Percentiles rank a stretch among this genome's conserved stretches.
These are phyloP conservation scores for Tolypocladium inflatum DNA, from an alignment of 2,329 filamentous ascomycete species.

Conservation along the genomic window DNA sequence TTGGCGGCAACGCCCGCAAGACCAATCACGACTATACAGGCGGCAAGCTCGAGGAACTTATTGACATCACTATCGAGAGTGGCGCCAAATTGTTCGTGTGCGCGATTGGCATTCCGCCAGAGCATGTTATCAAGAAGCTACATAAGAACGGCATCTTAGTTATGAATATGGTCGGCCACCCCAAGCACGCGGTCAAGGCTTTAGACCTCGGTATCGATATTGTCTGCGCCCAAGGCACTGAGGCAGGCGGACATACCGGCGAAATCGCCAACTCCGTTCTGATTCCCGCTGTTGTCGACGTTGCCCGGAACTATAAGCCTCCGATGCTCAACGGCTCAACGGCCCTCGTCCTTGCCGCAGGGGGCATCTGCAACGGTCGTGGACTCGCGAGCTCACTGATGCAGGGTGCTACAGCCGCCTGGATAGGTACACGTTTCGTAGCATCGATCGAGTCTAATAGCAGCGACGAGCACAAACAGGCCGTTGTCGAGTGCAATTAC, in stretches of 20 bases:
- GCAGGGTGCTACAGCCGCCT: conserved; percentile 81
- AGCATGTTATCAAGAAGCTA: conserved; percentile 60
- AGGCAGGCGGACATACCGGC: conserved; percentile 89
- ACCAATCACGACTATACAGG: conserved; percentile 96
- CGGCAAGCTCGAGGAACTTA: conserved; percentile 80
- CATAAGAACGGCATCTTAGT: conserved; percentile 73
- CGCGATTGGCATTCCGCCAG: conserved; percentile 80
- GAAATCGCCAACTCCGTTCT: conserved; percentile 79
- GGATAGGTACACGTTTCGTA: conserved; percentile 92
- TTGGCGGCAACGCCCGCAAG: conserved; percentile 73
- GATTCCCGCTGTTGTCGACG: conserved; percentile 78
- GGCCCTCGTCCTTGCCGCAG: conserved; percentile 79
- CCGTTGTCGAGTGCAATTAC: conserved; percentile 67
- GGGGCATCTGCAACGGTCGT: conserved; percentile 76
- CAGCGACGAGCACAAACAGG: conserved; percentile 72
- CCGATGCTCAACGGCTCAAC: conserved; percentile 57
- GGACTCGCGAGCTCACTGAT: conserved; percentile 74
- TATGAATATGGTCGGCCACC: conserved; percentile 97
- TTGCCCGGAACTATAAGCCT: conserved; percentile 63
- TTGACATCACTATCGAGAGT: conserved; percentile 76
- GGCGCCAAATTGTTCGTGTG: conserved; percentile 80
- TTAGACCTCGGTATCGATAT: conserved; percentile 81
- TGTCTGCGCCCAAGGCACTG: conserved; percentile 84
- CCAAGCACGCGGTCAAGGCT: conserved; percentile 84
- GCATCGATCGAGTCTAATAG: conserved; percentile 74